A percentile compares a stretch with the other conserved stretches of the same genome.
phyloP scores from a whole-genome alignment of 345 rosid species.

The Cardamine resedifolia region DNA sequence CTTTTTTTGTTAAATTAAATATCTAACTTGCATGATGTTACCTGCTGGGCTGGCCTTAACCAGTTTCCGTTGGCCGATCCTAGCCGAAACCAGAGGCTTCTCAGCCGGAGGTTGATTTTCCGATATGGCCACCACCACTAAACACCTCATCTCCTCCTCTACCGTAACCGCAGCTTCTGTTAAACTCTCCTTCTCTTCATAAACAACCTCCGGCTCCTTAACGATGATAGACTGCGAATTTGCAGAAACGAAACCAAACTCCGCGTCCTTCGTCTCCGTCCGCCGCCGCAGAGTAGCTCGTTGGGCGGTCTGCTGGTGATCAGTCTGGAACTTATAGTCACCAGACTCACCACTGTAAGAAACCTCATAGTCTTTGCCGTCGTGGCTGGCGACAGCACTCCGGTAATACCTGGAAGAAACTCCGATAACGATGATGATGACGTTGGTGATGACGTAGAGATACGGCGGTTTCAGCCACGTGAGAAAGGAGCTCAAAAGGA shows the following conservation, averaged over 20 bases:
- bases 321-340: constrained; percentile 19
- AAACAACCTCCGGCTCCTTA: background rate
- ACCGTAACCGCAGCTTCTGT: background rate
- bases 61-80: constrained; percentile 38
- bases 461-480: constrained; percentile 65
- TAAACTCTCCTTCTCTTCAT: constrained; percentile 9
- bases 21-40: constrained; percentile 14
- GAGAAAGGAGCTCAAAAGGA: constrained; percentile 42
- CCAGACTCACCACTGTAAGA: constrained; percentile 23
- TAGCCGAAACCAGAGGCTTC: constrained; percentile 49
- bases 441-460: constrained; percentile 55
- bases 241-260: background rate
- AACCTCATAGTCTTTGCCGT: constrained; percentile 16
- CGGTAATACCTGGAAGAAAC: constrained; percentile 50
- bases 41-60: constrained; percentile 61
- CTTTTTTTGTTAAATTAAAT: background rate
- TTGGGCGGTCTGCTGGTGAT: constrained; percentile 9
- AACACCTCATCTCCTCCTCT: constrained; percentile 19
- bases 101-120: constrained; percentile 42
- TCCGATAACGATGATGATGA: constrained; percentile 61
- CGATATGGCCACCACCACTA: constrained; percentile 34
- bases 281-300: background rate
- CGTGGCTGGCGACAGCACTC: constrained; percentile 1
- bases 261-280: background rate
- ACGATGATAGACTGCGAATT: background rate